Evolutionary conservation across 2,329 filamentous ascomycete species (phyloP).

Genomic region (Pseudopithomyces chartarum): DNA sequence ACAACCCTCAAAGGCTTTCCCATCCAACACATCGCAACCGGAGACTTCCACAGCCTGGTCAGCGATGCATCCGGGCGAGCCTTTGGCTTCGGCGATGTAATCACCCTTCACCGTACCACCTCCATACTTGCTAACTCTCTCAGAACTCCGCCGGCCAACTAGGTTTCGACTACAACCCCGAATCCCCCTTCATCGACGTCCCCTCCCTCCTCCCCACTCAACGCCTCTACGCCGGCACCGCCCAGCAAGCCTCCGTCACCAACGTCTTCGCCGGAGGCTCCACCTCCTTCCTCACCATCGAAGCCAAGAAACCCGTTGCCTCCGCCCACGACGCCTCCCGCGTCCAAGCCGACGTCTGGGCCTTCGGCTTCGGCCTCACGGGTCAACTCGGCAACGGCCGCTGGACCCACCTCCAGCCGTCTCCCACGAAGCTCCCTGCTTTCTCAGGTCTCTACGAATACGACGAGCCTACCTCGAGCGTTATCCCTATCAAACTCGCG

Average conservation of each 20-base stretch:
- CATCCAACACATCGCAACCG: conserved; percentile 76
- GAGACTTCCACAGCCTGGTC: conserved; percentile 84
- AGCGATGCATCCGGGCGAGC: conserved; percentile 76
- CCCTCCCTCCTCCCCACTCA: conserved; percentile 74
- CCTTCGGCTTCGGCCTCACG: conserved; percentile 83
- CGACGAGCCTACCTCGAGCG: conserved; percentile 70
- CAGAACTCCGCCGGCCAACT: conserved; percentile 86
- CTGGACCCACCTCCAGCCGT: conserved; percentile 85
- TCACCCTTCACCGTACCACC: background rate
- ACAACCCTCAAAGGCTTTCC: conserved; percentile 71
- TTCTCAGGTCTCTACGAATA: conserved; percentile 87
- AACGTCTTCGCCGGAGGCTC: conserved; percentile 82
- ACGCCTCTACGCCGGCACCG: conserved; percentile 72
- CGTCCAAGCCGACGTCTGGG: conserved; percentile 79
- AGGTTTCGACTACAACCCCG: conserved; percentile 73
- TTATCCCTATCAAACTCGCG: conserved; percentile 78
- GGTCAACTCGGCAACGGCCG: conserved; percentile 83
- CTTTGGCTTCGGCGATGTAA: conserved; percentile 80
- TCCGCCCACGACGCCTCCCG: conserved; percentile 54
- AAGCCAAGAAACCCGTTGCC: conserved; percentile 67
- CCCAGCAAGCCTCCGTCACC: conserved; percentile 69
- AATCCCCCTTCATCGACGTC: conserved; percentile 66
- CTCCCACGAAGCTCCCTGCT: conserved; percentile 78
- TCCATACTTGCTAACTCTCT: background rate
- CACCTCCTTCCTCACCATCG: conserved; percentile 86